phyloP scores from a whole-genome alignment of 2,329 filamentous ascomycete species.

The Colletotrichum destructivum region DNA sequence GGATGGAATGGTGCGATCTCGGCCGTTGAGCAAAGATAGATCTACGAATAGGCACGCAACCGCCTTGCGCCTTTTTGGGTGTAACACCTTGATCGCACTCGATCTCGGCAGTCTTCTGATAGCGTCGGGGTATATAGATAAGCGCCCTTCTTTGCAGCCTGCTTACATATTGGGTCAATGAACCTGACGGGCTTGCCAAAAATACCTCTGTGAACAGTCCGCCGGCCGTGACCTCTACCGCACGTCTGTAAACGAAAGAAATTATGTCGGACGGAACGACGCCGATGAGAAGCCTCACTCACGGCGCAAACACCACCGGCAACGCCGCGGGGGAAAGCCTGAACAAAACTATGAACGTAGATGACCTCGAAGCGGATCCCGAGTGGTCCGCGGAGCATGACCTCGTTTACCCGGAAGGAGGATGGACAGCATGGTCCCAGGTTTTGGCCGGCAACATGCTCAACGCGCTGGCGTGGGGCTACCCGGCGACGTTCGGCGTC shows the following conservation, averaged over 20 bases:
- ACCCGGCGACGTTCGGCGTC: conserved; percentile 64
- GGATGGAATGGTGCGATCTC: conserved; percentile 14
- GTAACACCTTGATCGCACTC: neutral
- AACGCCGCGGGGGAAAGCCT: neutral
- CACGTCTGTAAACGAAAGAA: neutral
- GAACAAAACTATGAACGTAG: neutral
- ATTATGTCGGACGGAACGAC: neutral
- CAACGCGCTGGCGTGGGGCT: conserved; percentile 67
- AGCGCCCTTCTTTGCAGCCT: too few species aligned
- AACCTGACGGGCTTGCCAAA: neutral
- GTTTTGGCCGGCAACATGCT: conserved; percentile 63
- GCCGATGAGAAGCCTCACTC: neutral
- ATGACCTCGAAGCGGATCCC: neutral
- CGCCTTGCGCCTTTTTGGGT: neutral
- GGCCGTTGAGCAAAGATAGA: conserved; percentile 3
- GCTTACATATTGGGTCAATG: neutral
- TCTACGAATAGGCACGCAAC: conserved; percentile 18
- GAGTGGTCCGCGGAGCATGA: conserved; percentile 37
- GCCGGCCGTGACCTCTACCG: neutral
- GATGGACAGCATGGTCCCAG: conserved; percentile 64
- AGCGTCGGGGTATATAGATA: neutral
- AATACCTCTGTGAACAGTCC: neutral
- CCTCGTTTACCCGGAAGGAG: conserved; percentile 58
- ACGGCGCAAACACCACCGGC: neutral
- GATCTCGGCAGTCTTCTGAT: neutral